Percentiles rank a stretch among this genome's conserved stretches.
These are phyloP conservation scores for Fonsecaea monophora DNA, from an alignment of 2,329 filamentous ascomycete species.

Conservation along the genomic window DNA sequence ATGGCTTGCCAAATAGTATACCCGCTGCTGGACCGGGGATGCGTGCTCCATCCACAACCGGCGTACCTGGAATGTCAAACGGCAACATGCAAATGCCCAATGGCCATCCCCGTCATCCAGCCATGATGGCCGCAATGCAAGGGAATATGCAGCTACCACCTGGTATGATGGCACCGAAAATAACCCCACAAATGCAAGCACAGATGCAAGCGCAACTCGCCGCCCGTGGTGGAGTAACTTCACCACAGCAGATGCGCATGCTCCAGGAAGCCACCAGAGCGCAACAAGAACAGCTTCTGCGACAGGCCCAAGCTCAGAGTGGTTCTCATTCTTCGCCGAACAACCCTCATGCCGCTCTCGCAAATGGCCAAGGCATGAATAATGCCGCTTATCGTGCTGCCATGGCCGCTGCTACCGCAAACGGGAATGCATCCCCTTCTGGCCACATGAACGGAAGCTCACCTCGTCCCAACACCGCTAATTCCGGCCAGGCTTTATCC, in stretches of 20 bases:
- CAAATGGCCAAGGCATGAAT: slow-evolving; percentile 50
- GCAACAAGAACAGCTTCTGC: slow-evolving; percentile 46
- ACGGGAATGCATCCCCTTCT: slow-evolving; percentile 53
- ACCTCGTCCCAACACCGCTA: slow-evolving; percentile 53
- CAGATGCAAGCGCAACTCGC: slow-evolving; percentile 69
- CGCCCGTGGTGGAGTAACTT: slow-evolving; percentile 51
- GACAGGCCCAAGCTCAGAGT: slow-evolving; percentile 49
- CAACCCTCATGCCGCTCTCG: slow-evolving; percentile 46
- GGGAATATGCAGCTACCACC: slow-evolving; percentile 60
- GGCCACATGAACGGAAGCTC: slow-evolving; percentile 51
- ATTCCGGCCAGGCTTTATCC: slow-evolving; percentile 56
- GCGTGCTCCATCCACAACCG: slow-evolving; percentile 31
- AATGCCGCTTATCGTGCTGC: slow-evolving; percentile 55
- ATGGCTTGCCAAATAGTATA: slow-evolving; percentile 57
- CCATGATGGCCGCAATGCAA: slow-evolving; percentile 52
- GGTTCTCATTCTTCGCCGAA: slow-evolving; percentile 55
- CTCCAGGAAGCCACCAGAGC: slow-evolving; percentile 56
- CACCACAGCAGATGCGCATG: slow-evolving; percentile 56
- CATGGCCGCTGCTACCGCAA: slow-evolving; percentile 51
- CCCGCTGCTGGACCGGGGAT: slow-evolving; percentile 42
- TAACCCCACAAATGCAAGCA: slow-evolving; percentile 72
- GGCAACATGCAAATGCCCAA: slow-evolving; percentile 44
- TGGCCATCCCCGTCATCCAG: slow-evolving; percentile 49
- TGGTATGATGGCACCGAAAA: slow-evolving; percentile 53
- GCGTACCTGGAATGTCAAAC: slow-evolving; percentile 45